Conservation (phyloP, 345 rosid genomes). For the Citropsis articulata region DNA sequence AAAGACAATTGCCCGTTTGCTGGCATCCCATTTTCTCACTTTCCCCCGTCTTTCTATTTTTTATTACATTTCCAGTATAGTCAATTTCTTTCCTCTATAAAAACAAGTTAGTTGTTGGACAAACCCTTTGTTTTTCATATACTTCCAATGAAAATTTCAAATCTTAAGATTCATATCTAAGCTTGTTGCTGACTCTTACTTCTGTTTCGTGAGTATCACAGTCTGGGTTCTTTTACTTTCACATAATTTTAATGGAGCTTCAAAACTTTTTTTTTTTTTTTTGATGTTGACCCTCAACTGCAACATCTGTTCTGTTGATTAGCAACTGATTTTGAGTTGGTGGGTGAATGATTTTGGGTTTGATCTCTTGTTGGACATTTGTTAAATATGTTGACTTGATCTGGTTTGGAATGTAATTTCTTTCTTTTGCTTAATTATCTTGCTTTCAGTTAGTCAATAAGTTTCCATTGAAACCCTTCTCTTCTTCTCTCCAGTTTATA, state of each 20-base stretch:
- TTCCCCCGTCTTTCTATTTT: background rate
- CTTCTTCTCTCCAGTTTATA: background rate
- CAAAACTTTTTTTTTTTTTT: background rate
- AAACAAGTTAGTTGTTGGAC: too few relatives aligned
- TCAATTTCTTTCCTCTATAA: background rate
- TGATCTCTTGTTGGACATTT: background rate
- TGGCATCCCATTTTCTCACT: background rate
- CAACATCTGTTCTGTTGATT: background rate
- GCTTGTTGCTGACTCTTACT: background rate
- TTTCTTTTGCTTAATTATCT: background rate
- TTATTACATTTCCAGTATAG: background rate
- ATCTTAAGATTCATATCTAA: background rate
- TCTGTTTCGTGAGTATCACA: constrained; percentile 16
- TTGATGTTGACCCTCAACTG: background rate
- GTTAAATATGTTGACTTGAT: background rate
- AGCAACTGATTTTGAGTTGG: background rate
- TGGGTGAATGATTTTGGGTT: background rate
- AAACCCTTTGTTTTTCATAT: background rate
- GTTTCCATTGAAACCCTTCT: background rate
- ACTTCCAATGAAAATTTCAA: background rate
- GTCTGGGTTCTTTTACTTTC: constrained; percentile 18
- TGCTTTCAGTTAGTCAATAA: background rate
- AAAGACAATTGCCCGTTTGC: background rate
- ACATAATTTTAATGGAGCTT: background rate
- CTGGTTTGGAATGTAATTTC: background rate